Conservation (phyloP, 805 yeast species). For the Cyberlindnera euphorbiae region DNA sequence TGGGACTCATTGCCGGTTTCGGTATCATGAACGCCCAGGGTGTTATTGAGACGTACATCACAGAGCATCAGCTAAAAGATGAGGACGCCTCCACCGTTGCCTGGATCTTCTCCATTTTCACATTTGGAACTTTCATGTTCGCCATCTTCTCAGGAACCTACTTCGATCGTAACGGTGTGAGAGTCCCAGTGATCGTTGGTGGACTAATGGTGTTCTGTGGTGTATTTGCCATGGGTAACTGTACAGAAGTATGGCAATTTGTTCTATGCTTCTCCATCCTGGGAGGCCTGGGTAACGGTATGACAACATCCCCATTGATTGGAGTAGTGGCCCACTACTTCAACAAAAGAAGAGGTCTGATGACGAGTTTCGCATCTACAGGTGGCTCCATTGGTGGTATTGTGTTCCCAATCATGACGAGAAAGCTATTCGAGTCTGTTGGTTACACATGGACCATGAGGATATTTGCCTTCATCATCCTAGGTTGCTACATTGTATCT, state of each 20-base stretch:
- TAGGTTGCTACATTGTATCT: conserved; percentile 17
- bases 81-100: conserved; percentile 47
- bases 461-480: conserved; percentile 38
- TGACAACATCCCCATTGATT: conserved; percentile 39
- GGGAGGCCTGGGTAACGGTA: conserved; percentile 40
- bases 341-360: conserved; percentile 35
- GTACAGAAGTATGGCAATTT: conserved; percentile 42
- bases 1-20: conserved; percentile 47
- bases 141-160: conserved; percentile 40
- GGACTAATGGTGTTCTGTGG: conserved; percentile 40
- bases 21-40: conserved; percentile 68
- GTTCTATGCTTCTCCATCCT: conserved; percentile 45
- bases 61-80: conserved; percentile 43
- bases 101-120: conserved; percentile 55
- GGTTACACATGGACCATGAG: conserved; percentile 52
- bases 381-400: conserved; percentile 49
- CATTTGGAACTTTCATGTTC: conserved; percentile 26
- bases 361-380: conserved; percentile 38
- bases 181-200: conserved; percentile 40
- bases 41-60: conserved; percentile 60
- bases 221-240: conserved; percentile 37
- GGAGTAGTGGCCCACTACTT: conserved; percentile 42
- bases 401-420: conserved; percentile 39
- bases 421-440: conserved; percentile 31
- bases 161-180: conserved; percentile 57